Evolutionary conservation across 2,329 filamentous ascomycete genomes (phyloP).

Genomic region (Trichoderma sp.): DNA sequence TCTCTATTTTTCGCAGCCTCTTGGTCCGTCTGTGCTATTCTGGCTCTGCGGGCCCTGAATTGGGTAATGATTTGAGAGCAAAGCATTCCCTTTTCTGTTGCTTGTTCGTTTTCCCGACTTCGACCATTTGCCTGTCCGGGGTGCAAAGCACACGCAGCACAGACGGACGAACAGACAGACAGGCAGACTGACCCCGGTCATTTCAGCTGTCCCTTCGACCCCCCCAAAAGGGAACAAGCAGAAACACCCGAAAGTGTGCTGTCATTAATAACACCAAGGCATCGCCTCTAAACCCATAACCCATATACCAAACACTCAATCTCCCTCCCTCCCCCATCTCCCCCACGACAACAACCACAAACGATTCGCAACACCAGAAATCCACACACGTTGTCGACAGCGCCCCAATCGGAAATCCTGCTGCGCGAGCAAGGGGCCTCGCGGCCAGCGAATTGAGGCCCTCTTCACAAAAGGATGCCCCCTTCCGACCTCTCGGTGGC

Average conservation of each 20-base stretch:
- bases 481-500: conserved; percentile 33
- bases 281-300: no score
- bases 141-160: neutral
- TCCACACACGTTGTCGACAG: neutral
- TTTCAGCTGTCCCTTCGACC: no score
- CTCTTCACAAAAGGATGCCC: conserved; percentile 35
- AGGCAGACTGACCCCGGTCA: no score
- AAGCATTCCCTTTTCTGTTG: neutral
- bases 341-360: no score
- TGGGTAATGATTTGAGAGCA: neutral
- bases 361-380: neutral
- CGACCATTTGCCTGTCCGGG: neutral
- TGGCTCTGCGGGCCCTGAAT: neutral
- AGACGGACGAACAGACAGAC: no score
- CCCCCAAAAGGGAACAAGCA: no score
- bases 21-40: neutral
- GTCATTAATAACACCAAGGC: no score
- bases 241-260: no score
- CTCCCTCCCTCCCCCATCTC: no score
- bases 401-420: neutral
- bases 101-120: neutral
- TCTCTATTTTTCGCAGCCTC: no score
- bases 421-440: neutral
- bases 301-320: no score
- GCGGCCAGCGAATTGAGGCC: conserved; percentile 36